phyloP scores from a whole-genome alignment of 73 alveolate genomes.

The Stentor roeselii region DNA sequence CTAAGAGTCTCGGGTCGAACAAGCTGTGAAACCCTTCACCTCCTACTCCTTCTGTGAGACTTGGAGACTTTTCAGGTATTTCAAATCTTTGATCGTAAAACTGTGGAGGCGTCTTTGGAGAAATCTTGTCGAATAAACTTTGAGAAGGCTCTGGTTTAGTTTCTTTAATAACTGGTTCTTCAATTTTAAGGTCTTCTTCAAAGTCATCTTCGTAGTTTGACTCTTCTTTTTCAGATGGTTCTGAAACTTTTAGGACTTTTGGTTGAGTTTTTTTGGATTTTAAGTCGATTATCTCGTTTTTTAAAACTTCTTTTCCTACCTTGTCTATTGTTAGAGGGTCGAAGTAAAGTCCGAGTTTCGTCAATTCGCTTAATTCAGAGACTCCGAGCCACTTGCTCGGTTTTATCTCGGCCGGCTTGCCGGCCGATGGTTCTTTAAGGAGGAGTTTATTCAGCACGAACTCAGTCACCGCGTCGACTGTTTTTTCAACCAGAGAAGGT shows the following conservation, averaged over 20 bases:
- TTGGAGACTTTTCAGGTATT: not conserved
- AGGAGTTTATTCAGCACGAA: slow-evolving; percentile 3
- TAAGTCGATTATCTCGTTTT: not conserved
- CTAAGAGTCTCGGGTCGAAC: slow-evolving; percentile 1
- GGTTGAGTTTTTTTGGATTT: not conserved
- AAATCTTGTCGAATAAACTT: not conserved
- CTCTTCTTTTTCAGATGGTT: not conserved
- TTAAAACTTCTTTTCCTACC: not conserved
- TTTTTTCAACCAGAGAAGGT: not conserved
- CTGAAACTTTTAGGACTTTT: not conserved
- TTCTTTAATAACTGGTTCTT: not conserved
- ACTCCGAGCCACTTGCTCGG: slow-evolving; percentile 12
- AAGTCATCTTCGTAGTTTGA: not conserved
- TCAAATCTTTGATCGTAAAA: not conserved
- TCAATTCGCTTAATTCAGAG: not conserved
- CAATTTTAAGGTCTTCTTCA: not conserved
- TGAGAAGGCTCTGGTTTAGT: too few species aligned
- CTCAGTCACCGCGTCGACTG: slow-evolving; percentile 12
- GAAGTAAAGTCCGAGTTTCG: not conserved
- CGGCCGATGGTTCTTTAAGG: not conserved
- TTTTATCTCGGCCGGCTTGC: too few species aligned
- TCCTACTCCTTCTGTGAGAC: not conserved
- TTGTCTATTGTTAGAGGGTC: slow-evolving; percentile 17
- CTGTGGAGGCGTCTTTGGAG: not conserved
- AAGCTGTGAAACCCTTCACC: not conserved